Evolutionary conservation across 345 rosid species (phyloP), one percentile per base, ranked within the genome.

Genomic region (Mallotus nudiflorus): DNA sequence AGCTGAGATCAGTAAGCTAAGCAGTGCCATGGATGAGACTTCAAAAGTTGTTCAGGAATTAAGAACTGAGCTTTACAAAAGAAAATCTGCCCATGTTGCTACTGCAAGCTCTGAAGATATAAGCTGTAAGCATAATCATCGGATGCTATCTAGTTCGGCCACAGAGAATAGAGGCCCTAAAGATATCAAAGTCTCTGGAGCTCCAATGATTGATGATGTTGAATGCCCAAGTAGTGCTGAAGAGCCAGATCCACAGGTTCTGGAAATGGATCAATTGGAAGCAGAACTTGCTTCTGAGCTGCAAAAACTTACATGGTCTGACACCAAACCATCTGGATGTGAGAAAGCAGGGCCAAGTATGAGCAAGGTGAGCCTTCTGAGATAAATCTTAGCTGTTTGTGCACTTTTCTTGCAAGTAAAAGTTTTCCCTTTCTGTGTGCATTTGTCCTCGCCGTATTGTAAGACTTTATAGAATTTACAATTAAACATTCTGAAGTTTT

Each of bases 251-350:
- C 81, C 82, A 28, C 90, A 82, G 81, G 62, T 66, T 16, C 63
- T 71, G 29, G 94, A 89, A 79, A 88, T 89, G 87, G 87, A 83
- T 75, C 86, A 78, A 62, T 80, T 91, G 78, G 97, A 85, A 84
- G 87, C 91, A 72, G 98, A 91, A 75, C 85, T 93, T 18, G 89
- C 85, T 67, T 84, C 87, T 71, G 94, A 93, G 85, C 85, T 93
- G 51, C 91, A 79, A 81, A 93, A 89, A 77, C 86, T 91, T 70
- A 85, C 85, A 27, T 75, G 81, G 77, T 70, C 73, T 45, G 46
- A 12, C 39, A 60, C 35, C 19, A 79, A 69, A 50, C 56, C 70
- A 51, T 61, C 75, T 45, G 65, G 49, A n/a, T 27, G 71, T 62
- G 79, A 76, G n/a, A n/a, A n/a, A 39, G 64, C 35, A 29, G 66